Evolutionary conservation across 2,329 filamentous ascomycete species (phyloP), one percentile per base, ranked within the genome.

Genomic region (Emmonsia crescens): DNA sequence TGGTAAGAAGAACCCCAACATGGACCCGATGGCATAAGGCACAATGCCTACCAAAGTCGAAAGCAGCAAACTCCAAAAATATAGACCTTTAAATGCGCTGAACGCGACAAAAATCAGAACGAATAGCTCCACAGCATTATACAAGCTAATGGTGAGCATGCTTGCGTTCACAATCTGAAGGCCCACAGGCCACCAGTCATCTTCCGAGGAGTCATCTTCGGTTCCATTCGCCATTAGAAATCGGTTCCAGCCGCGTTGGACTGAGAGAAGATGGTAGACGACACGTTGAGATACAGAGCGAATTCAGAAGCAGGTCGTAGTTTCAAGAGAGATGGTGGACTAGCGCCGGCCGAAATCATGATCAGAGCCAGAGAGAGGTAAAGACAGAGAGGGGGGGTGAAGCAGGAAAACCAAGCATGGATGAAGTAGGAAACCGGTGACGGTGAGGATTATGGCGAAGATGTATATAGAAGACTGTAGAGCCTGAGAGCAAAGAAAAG

Each of bases 41-140:
- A 78, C 68, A 42, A 80, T 72, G 29, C 79, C 79, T 33, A 74
- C 58, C 14, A 73, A 71, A 12, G 77, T 76, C 1, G 78, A 75
- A 12, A 77, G 63, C n/a, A 81, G 64, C 52, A 80, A 68, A 63
- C 75, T 78, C 76, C 77, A 81, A 68, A 82, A 82, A 69, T 82
- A 82, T 10, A 80, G 71, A 3, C 79, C 78, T 33, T 68, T 71
- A 57, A 76, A 78, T 59, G 72, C 70, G 51, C 73, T 74, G 64
- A 82, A 82, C 5, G 78, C 80, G 63, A 77, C 74, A 59, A 79
- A 79, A 61, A 80, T 72, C 52, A 80, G 75, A 49, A 80, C 71
- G 62, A 78, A 71, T 33, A 82, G 74, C 62, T 81, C 79, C 54
- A 80, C 68, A 52, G 77, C 77, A 64, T 80, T 81, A 66, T 81